Evolutionary conservation across 306 rosid species (phyloP), one percentile per base, ranked within the genome.

Genomic region (Begonia masoniana): DNA sequence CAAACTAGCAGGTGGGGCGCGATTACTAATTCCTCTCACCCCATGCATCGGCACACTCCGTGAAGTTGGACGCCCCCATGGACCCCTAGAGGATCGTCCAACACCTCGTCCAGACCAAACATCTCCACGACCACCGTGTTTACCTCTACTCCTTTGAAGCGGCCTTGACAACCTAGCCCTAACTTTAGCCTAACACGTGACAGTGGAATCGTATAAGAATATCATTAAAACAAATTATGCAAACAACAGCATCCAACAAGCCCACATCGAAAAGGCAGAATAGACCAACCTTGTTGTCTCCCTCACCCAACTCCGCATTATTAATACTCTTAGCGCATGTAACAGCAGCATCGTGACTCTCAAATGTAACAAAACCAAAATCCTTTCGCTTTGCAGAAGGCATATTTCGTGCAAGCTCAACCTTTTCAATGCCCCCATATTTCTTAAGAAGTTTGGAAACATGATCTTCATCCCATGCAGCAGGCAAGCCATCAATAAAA

Each of bases 141-240:
- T 86, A 56, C 99, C 96, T 55, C 81, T 88, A 48, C 93, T 96
- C 69, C 95, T 73, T 71, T 92, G 96, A 50, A 92, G 87, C 15
- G 99, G 99, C 66, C 99, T 86, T 23, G 99, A 92, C 72, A 92
- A 67, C 63, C 99, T 81, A 16, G 96, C 99, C 76, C 99, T 75
- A 15, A 92, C 95, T 65, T 92, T 92, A 35, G 96, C 99, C 96
- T 92, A 71, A 47, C 69, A 74, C 1, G n/a, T 50, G 47, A 55
- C 26, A 58, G 7, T 42, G 45, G 7, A 50, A 50, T 50, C 12
- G 3, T 50, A 17, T 17, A n/a, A 50, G 23, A 50, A n/a, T 17
- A 15, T 6, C 7, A 31, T 31, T 31, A 0, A 31, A 31, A 31
- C 35, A 26, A 26, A 26, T 3, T 26, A 26, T 26, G 6, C 35